phyloP scores from a whole-genome alignment of 345 rosid species.

The Hypericum androsaemum region DNA sequence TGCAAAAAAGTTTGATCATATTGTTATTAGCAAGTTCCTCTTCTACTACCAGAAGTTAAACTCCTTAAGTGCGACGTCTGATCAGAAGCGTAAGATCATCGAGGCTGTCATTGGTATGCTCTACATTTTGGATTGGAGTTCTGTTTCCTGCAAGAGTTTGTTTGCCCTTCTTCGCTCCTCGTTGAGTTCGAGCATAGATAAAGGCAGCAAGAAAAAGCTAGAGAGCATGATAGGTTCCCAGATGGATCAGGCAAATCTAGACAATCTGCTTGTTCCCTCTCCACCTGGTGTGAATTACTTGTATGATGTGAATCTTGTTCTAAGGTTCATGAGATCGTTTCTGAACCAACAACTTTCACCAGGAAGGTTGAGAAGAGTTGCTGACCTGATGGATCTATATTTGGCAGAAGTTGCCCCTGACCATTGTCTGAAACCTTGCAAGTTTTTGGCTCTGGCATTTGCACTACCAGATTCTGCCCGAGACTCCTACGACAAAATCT shows the following conservation, averaged over 20 bases:
- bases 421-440: conserved; percentile 58
- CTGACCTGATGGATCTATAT: conserved; percentile 68
- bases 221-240: conserved; percentile 76
- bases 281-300: conserved; percentile 40
- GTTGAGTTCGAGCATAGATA: conserved; percentile 38
- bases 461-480: conserved; percentile 62
- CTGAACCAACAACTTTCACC: conserved; percentile 19
- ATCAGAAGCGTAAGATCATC: conserved; percentile 42
- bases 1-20: conserved; percentile 47
- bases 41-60: conserved; percentile 74
- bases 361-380: conserved; percentile 42
- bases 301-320: conserved; percentile 67
- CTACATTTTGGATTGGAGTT: conserved; percentile 38
- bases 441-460: conserved; percentile 50
- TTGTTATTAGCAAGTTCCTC: conserved; percentile 48
- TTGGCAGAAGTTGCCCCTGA: conserved; percentile 90
- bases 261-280: conserved; percentile 80
- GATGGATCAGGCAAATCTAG: conserved; percentile 70
- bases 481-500: conserved; percentile 55
- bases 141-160: conserved; percentile 60
- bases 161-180: conserved; percentile 56
- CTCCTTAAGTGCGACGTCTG: conserved; percentile 24
- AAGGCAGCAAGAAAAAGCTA: conserved; percentile 43
- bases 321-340: conserved; percentile 60
- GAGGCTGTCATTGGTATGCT: conserved; percentile 51